These are phyloP conservation scores for Colletotrichum lini DNA, from an alignment of 2,329 filamentous ascomycete species.

Conservation along the genomic window DNA sequence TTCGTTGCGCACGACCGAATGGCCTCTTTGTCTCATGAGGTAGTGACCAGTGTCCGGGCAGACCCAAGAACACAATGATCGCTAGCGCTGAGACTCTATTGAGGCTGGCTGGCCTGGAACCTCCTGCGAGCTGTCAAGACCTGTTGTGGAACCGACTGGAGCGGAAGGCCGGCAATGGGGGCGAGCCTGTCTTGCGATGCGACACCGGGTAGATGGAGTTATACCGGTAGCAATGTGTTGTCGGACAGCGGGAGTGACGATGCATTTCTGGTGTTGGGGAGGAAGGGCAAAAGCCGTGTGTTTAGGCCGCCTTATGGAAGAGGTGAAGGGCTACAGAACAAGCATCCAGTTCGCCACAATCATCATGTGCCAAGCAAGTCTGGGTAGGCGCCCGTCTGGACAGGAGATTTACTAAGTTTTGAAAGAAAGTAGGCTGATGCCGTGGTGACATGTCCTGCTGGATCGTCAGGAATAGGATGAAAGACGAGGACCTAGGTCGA, in stretches of 20 bases:
- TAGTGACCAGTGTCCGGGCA: neutral
- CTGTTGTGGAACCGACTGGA: slow-evolving; percentile 20
- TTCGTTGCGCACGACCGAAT: neutral
- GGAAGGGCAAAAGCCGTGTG: neutral
- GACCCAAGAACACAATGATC: neutral
- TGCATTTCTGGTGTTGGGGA: neutral
- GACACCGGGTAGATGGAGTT: neutral
- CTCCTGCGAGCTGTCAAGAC: slow-evolving; percentile 34
- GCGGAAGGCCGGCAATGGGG: slow-evolving; percentile 9
- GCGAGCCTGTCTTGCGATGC: neutral
- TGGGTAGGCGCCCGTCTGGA: slow-evolving; percentile 1
- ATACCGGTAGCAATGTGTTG: neutral
- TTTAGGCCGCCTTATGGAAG: neutral
- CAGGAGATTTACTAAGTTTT: neutral
- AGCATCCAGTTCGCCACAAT: slow-evolving; percentile 27
- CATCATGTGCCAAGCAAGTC: neutral
- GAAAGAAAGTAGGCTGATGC: slow-evolving; percentile 28
- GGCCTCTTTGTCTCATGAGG: neutral
- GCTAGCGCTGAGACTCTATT: neutral
- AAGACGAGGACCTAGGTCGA: slow-evolving; percentile 1
- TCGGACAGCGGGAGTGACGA: neutral
- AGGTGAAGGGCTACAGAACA: neutral
- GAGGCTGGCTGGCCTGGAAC: neutral
- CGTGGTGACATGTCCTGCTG: slow-evolving; percentile 3
- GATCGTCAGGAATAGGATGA: slow-evolving; percentile 11